Evolutionary conservation across 306 rosid genomes (phyloP).

Genomic region (Leucaena leucocephala): DNA sequence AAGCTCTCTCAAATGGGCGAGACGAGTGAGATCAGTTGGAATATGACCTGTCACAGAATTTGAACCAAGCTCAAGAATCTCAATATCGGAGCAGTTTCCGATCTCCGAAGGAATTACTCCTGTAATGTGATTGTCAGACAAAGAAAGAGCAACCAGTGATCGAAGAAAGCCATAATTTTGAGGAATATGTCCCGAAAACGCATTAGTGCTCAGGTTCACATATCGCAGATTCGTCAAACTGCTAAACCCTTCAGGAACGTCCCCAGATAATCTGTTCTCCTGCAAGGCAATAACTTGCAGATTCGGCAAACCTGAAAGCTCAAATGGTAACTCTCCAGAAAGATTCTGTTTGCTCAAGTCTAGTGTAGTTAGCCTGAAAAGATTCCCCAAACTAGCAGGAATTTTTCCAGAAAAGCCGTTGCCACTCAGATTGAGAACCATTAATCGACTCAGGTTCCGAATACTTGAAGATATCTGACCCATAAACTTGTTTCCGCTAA

Average conservation of each 20-base stretch:
- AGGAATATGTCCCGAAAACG: conserved; percentile 74
- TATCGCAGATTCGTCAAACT: conserved; percentile 72
- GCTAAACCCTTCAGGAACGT: conserved; percentile 92
- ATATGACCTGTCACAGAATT: conserved; percentile 63
- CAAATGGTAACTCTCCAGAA: conserved; percentile 87
- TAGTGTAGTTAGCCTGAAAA: conserved; percentile 75
- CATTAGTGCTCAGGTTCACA: conserved; percentile 78
- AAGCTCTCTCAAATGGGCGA: conserved; percentile 59
- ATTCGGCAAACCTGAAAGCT: conserved; percentile 86
- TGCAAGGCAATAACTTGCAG: conserved; percentile 77
- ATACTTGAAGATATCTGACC: conserved; percentile 56
- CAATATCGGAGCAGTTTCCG: conserved; percentile 74
- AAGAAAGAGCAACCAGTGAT: conserved; percentile 66
- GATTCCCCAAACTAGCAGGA: conserved; percentile 77
- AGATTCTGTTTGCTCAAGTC: conserved; percentile 85
- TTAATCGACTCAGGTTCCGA: conserved; percentile 62
- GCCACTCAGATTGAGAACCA: conserved; percentile 77
- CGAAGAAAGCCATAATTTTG: conserved; percentile 82
- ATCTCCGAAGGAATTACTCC: conserved; percentile 72
- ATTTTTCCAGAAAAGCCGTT: conserved; percentile 72
- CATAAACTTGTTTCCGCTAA: conserved; percentile 66
- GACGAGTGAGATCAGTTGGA: conserved; percentile 71
- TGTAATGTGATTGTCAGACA: conserved; percentile 66
- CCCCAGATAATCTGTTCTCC: conserved; percentile 74
- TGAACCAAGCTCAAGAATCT: conserved; percentile 62